Evolutionary conservation across 805 yeast species (phyloP), one percentile per base, ranked within the genome.

Genomic region (Brettanomyces naardenensis): DNA sequence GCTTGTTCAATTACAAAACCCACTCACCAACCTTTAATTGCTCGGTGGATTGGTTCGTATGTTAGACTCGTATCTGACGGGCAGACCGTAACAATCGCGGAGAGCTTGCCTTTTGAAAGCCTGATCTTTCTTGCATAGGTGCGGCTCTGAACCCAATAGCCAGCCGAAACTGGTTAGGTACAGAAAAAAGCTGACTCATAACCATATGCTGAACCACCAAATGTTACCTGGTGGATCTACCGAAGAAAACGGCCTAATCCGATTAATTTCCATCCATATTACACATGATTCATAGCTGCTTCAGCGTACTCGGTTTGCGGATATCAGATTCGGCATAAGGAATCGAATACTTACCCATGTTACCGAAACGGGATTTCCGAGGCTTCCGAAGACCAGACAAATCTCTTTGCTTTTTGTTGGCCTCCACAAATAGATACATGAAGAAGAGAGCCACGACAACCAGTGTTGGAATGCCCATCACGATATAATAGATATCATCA

Each of bases 401-500:
- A 47, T 75, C 80, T 52, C 78, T 66, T 48, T 76, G 78, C 25
- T 66, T 62, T 41, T 64, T 69, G 50, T 80, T 83, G 36, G 72
- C 39, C 49, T 63, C 65, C 10, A 80, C 66, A 56, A 83, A 81
- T 42, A 77, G 45, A 54, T 80, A 83, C 80, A 82, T 78, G 23
- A 68, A 64, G 29, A 80, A 61, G 9, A 74, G 77, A 9, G 79
- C 71, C 21, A 83, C 42, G 13, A 74, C 57, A 15, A 81, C 88
- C 32, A 70, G 67, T 1, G 82, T 70, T 14, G 94, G 94, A 55
- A 82, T 71, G 7, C 81, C 65, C 61, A 81, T 59, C 45, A 81
- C 76, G 38, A 80, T 68, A 48, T 79, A 75, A 54, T 80, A 61
- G 22, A 62, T 59, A 38, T 62, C 65, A 37, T 66, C 71, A 13